Conservation (phyloP, 2,329 filamentous ascomycete genomes). For the Blastomyces gilchristii region DNA sequence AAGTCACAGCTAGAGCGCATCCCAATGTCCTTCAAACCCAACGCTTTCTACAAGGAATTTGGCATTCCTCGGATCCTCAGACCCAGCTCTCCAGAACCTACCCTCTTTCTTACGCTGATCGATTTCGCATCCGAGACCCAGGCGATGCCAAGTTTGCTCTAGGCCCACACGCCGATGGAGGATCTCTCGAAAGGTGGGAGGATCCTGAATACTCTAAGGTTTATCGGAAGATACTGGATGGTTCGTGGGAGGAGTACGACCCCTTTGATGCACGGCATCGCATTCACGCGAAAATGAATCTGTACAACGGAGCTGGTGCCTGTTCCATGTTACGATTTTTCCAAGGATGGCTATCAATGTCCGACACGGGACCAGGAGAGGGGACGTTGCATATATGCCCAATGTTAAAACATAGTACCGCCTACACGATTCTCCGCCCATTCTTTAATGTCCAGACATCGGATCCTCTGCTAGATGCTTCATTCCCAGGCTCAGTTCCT, state of each 20-base stretch:
- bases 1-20: slow-evolving; percentile 58
- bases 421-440: slow-evolving; percentile 70
- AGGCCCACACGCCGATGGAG: slow-evolving; percentile 63
- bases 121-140: slow-evolving; percentile 60
- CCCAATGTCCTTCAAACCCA: slow-evolving; percentile 54
- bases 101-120: slow-evolving; percentile 59
- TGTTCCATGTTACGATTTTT: slow-evolving; percentile 81
- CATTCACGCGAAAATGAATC: slow-evolving; percentile 57
- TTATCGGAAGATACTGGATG: slow-evolving; percentile 63
- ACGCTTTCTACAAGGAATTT: slow-evolving; percentile 52
- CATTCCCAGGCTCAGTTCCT: slow-evolving; percentile 59
- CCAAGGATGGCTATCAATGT: slow-evolving; percentile 75
- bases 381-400: slow-evolving; percentile 78
- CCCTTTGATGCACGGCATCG: slow-evolving; percentile 68
- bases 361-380: slow-evolving; percentile 56
- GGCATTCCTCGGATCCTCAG: slow-evolving; percentile 39
- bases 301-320: slow-evolving; percentile 71
- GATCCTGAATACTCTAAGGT: slow-evolving; percentile 56
- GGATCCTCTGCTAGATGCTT: slow-evolving; percentile 26
- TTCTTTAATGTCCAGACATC: slow-evolving; percentile 57
- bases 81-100: slow-evolving; percentile 42
- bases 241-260: slow-evolving; percentile 71
- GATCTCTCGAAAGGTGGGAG: slow-evolving; percentile 67
- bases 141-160: slow-evolving; percentile 62
- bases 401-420: slow-evolving; percentile 60